Evolutionary conservation across 371 early-diverging fungal genomes (phyloP).

Genomic region (Rhizopus sp.): DNA sequence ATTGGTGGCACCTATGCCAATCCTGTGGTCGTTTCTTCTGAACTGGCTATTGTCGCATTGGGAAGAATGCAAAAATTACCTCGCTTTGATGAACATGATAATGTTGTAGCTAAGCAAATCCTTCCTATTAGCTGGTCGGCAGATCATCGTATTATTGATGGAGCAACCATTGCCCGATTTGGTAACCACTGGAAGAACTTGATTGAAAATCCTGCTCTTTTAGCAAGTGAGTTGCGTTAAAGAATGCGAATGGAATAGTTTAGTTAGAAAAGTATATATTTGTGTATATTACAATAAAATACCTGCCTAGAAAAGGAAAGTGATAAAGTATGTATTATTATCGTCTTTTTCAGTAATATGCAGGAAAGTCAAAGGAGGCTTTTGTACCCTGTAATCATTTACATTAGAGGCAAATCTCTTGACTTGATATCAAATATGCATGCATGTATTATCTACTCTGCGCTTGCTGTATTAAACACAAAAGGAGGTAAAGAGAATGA

Average conservation of each 20-base stretch:
- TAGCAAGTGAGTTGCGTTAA: conserved; percentile 59
- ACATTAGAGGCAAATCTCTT: too few species aligned
- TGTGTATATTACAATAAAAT: too few species aligned
- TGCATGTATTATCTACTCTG: too few species aligned
- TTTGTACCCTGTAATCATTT: too few species aligned
- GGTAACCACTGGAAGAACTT: conserved; percentile 82
- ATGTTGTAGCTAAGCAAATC: conserved; percentile 73
- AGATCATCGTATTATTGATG: conserved; percentile 97
- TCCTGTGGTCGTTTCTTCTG: conserved; percentile 88
- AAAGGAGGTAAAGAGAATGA: too few species aligned
- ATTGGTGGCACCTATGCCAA: conserved; percentile 91
- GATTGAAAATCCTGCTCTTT: conserved; percentile 78
- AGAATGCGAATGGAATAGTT: neutral
- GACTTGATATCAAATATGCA: too few species aligned
- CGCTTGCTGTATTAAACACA: too few species aligned
- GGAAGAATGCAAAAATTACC: conserved; percentile 87
- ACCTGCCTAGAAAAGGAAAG: too few species aligned
- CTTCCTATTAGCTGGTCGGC: conserved; percentile 91
- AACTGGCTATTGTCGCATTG: conserved; percentile 92
- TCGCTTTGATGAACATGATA: conserved; percentile 66
- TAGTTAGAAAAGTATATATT: too few species aligned
- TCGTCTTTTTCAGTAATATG: too few species aligned
- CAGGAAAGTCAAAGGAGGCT: too few species aligned
- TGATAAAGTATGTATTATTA: too few species aligned
- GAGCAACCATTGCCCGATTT: conserved; percentile 95